Evolutionary conservation across 805 yeast genomes (phyloP).

Genomic region (Metschnikowia peoriensis): DNA sequence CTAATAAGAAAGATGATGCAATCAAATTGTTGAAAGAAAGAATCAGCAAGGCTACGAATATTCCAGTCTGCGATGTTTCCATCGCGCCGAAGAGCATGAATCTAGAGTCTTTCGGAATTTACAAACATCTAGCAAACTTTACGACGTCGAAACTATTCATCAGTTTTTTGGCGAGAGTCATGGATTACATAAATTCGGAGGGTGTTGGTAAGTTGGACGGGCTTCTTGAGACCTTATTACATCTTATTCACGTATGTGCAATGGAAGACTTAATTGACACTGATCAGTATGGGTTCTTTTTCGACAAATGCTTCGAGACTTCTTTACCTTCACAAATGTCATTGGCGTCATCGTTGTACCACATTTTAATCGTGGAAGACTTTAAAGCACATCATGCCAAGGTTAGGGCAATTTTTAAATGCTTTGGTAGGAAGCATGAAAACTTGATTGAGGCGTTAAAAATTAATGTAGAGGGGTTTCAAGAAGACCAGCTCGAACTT

Average conservation of each 20-base stretch:
- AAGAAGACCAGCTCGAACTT: slow-evolving; percentile 21
- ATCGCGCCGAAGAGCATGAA: slow-evolving; percentile 52
- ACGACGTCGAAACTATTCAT: slow-evolving; percentile 54
- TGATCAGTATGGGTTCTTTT: slow-evolving; percentile 31
- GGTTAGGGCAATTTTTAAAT: slow-evolving; percentile 52
- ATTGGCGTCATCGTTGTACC: slow-evolving; percentile 36
- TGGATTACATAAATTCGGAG: slow-evolving; percentile 37
- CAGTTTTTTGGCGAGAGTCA: slow-evolving; percentile 49
- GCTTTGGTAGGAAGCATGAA: slow-evolving; percentile 25
- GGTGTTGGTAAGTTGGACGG: slow-evolving; percentile 50
- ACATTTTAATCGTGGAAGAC: slow-evolving; percentile 39
- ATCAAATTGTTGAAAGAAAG: slow-evolving; percentile 57
- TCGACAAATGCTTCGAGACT: slow-evolving; percentile 27
- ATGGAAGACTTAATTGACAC: slow-evolving; percentile 31
- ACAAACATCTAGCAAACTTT: slow-evolving; percentile 47
- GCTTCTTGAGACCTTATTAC: slow-evolving; percentile 57
- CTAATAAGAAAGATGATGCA: slow-evolving; percentile 84
- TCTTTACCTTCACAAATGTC: slow-evolving; percentile 26
- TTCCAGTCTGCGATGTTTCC: slow-evolving; percentile 47
- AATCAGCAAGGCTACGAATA: slow-evolving; percentile 37
- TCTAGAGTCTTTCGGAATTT: slow-evolving; percentile 34
- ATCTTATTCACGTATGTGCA: slow-evolving; percentile 62
- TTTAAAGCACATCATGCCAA: slow-evolving; percentile 50
- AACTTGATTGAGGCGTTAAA: slow-evolving; percentile 21
- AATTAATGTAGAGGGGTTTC: slow-evolving; percentile 24